phyloP scores from a whole-genome alignment of 1,284 basidiomycete genomes.

The Malassezia globosa region DNA sequence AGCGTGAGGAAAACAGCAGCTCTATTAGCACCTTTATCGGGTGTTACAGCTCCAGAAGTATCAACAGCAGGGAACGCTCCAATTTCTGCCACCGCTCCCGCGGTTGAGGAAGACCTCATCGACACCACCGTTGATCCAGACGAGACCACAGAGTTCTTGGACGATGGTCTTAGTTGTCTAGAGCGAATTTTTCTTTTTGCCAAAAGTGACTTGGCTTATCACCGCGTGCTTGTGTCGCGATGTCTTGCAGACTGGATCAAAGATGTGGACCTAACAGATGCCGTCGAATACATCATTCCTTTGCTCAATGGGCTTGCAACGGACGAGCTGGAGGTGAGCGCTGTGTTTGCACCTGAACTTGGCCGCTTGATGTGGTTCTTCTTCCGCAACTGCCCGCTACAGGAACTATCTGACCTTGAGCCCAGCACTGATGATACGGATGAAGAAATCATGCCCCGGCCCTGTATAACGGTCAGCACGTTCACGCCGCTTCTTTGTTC shows the following conservation, averaged over 20 bases:
- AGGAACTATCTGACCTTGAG: constrained; percentile 17
- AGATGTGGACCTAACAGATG: constrained; percentile 62
- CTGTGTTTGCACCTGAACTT: constrained; percentile 73
- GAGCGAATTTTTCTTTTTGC: constrained; percentile 91
- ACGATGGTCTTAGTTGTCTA: constrained; percentile 56
- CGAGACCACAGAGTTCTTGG: constrained; percentile 8
- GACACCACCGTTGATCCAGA: background rate
- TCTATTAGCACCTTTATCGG: background rate
- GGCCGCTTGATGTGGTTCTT: constrained; percentile 87
- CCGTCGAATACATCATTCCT: constrained; percentile 85
- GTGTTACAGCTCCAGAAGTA: background rate
- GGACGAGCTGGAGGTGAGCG: constrained; percentile 84
- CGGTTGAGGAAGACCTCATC: background rate
- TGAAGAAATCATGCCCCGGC: constrained; percentile 36
- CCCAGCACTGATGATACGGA: constrained; percentile 21
- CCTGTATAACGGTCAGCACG: constrained; percentile 63
- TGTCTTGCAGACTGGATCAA: constrained; percentile 44
- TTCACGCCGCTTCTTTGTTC: constrained; percentile 87
- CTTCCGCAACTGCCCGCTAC: constrained; percentile 56
- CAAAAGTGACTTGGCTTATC: constrained; percentile 66
- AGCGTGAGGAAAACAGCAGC: background rate
- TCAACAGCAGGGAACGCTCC: too few species aligned
- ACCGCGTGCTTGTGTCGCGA: constrained; percentile 58
- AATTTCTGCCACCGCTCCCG: background rate
- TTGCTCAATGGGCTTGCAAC: constrained; percentile 73